Conservation (phyloP, 179 eudicot genomes). For the Drosera spatulata region DNA sequence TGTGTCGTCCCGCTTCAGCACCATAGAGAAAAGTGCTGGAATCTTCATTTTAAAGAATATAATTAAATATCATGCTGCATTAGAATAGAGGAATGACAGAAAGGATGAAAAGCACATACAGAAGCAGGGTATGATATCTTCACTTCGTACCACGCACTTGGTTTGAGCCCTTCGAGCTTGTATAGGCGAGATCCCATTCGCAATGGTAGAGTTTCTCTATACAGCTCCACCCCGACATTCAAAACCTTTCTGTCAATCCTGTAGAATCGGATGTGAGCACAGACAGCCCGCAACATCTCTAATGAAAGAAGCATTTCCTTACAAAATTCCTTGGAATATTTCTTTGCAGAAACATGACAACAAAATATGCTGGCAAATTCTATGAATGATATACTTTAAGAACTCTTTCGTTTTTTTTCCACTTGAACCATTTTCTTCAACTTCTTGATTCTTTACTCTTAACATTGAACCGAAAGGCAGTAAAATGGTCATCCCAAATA, state of each 20-base stretch:
- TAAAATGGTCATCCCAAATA: too few relatives aligned
- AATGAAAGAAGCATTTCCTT: too few relatives aligned
- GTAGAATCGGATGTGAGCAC: neutral
- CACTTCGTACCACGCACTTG: constrained; percentile 79
- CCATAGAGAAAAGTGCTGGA: constrained; percentile 62
- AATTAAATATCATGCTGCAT: neutral
- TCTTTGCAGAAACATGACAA: too few relatives aligned
- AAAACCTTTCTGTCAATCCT: constrained; percentile 21
- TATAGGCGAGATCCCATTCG: constrained; percentile 57
- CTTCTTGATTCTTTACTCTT: too few relatives aligned
- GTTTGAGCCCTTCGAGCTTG: constrained; percentile 50
- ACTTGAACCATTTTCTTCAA: too few relatives aligned
- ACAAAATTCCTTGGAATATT: too few relatives aligned
- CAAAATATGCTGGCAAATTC: too few relatives aligned
- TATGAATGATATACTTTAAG: too few relatives aligned
- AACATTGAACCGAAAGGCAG: too few relatives aligned
- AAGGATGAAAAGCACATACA: constrained; percentile 36
- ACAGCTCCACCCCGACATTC: constrained; percentile 64
- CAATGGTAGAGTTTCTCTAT: constrained; percentile 58
- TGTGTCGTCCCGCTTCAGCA: constrained; percentile 36
- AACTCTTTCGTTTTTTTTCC: too few relatives aligned
- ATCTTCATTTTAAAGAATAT: constrained; percentile 28
- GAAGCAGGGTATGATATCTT: constrained; percentile 98
- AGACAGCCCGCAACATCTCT: too few relatives aligned
- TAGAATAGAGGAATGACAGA: neutral